Conservation (phyloP, 495 filamentous ascomycete species). For the Lindgomyces ingoldianus region DNA sequence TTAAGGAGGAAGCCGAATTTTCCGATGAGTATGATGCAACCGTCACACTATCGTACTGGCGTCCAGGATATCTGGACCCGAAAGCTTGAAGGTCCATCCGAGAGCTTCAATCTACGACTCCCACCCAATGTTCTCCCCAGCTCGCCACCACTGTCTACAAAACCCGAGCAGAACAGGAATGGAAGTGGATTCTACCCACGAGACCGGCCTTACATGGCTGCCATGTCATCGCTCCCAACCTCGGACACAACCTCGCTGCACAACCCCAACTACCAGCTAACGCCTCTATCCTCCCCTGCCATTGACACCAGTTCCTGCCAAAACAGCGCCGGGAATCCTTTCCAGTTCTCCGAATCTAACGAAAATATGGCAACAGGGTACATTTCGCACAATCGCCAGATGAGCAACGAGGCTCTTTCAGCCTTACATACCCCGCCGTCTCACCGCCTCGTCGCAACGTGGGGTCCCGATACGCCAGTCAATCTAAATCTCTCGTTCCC, state of each 20-base stretch:
- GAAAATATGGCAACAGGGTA: conserved; percentile 23
- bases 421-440: conserved; percentile 39
- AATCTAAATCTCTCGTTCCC: conserved; percentile 33
- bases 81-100: conserved; percentile 29
- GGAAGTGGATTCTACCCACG: conserved; percentile 17
- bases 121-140: conserved; percentile 26
- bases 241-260: conserved; percentile 8
- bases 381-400: conserved; percentile 15
- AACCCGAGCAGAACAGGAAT: conserved; percentile 26
- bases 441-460: conserved; percentile 23
- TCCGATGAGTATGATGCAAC: conserved; percentile 44
- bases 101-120: conserved; percentile 41
- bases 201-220: conserved; percentile 37
- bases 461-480: conserved; percentile 28
- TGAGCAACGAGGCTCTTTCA: conserved; percentile 34
- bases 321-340: conserved; percentile 15
- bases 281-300: conserved; percentile 31
- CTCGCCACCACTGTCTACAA: conserved; percentile 41
- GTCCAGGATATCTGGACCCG: conserved; percentile 40
- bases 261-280: conserved; percentile 33
- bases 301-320: conserved; percentile 21
- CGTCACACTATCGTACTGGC: conserved; percentile 38
- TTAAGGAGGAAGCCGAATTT: conserved; percentile 16
- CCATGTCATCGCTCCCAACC: conserved; percentile 11
- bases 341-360: conserved; percentile 25